Base-by-base conservation (phyloP, 192 early-diverging fungal species). In the Thoreauomyces humboldtii region DNA sequence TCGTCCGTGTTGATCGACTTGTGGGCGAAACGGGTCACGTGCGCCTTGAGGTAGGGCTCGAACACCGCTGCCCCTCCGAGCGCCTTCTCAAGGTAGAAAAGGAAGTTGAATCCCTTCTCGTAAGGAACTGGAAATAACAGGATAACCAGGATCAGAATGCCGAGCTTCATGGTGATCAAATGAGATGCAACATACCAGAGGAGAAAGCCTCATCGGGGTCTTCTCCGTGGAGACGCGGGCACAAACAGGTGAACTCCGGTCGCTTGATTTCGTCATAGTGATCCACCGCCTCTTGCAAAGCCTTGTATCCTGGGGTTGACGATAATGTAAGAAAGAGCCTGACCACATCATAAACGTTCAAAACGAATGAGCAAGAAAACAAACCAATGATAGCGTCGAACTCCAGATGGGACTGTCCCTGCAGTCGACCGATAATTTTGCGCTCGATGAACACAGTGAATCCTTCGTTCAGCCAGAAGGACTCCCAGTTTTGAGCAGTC, bases 91-190 rank as follows among this genome's bases (percentile, higher is more conserved):
- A 98, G 85, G 67, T 94, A 90, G 77, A 91, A 96, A 25, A 98
- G 79, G 46, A 98, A 73, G 72, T 92, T 92, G 69, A 89, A 97
- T 21, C 95, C 96, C 78, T 98, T 98, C 75, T 98, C 96, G 47
- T 61, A 61, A 14, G 73, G 75, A 37, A 84, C 72, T 29, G 32
- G 56, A 14, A 63, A 78, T 41, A 77, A 72, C 19, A 24, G 29
- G 11, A 42, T 6, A 59, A 11, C 22, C 3, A 42, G n/a, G n/a
- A 41, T 9, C 38, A n/a, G 38, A 41, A 41, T 41, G n/a, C 38
- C 9, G n/a, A 41, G n/a, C 11, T n/a, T 9, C 9, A 41, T 41
- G 9, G 38, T 12, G 38, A 12, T 41, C 17, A n/a, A n/a, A n/a
- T n/a, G n/a, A n/a, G n/a, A n/a, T n/a, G n/a, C n/a, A n/a, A 37